phyloP scores from a whole-genome alignment of 495 filamentous ascomycete species.

The Xylaria longipes region DNA sequence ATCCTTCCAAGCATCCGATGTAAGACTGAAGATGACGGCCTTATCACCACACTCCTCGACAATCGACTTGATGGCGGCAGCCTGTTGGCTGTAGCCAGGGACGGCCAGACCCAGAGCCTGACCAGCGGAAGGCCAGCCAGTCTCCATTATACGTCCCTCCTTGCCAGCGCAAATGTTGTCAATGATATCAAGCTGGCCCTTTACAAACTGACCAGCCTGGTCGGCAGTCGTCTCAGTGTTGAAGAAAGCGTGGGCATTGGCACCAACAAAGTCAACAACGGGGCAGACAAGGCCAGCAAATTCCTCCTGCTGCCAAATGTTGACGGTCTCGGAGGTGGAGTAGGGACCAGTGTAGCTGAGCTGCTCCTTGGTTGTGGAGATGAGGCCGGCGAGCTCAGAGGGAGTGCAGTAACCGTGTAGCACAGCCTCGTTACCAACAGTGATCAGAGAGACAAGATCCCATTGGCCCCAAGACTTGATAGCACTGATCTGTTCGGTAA shows the following conservation, averaged over 20 bases:
- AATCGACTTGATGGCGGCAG: constrained; percentile 72
- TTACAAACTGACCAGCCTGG: constrained; percentile 76
- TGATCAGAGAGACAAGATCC: constrained; percentile 76
- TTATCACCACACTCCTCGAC: constrained; percentile 56
- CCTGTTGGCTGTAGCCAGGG: constrained; percentile 71
- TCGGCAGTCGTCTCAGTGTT: constrained; percentile 66
- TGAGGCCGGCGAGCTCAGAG: constrained; percentile 69
- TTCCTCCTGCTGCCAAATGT: constrained; percentile 65
- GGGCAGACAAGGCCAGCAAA: constrained; percentile 67
- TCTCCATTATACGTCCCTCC: constrained; percentile 80
- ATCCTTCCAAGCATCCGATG: constrained; percentile 83
- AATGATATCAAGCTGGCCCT: constrained; percentile 68
- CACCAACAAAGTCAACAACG: constrained; percentile 76
- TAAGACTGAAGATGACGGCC: constrained; percentile 80
- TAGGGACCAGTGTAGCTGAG: constrained; percentile 73
- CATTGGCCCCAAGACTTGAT: constrained; percentile 78
- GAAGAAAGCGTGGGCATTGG: constrained; percentile 95
- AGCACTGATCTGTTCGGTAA: constrained; percentile 70
- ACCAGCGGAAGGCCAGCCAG: constrained; percentile 84
- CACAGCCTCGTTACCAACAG: constrained; percentile 90
- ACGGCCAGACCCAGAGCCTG: constrained; percentile 71
- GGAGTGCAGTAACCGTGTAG: constrained; percentile 70
- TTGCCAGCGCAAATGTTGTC: constrained; percentile 68
- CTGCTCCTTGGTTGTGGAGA: constrained; percentile 59
- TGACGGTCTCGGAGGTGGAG: constrained; percentile 87